Evolutionary conservation across 2,329 filamentous ascomycete genomes (phyloP).

Genomic region (Tolypocladium guangdongense): DNA sequence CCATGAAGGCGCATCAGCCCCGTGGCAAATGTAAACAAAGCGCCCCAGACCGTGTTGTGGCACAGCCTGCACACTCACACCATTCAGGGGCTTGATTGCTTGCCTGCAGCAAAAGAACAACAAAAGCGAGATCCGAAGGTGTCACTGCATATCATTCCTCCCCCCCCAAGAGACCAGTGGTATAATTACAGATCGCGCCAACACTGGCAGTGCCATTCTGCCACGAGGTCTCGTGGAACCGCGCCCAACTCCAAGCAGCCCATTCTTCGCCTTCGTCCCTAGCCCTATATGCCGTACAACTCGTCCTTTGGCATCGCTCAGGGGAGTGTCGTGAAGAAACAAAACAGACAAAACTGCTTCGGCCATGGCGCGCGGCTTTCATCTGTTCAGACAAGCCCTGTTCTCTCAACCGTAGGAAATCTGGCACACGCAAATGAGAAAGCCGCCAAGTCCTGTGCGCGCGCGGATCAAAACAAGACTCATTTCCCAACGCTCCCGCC

Average conservation of each 20-base stretch:
- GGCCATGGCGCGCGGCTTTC: background rate
- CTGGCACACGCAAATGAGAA: constrained; percentile 5
- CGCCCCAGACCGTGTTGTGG: background rate
- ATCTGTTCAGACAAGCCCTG: background rate
- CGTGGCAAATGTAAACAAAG: background rate
- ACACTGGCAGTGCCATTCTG: background rate
- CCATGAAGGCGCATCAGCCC: background rate
- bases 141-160: constrained; percentile 4
- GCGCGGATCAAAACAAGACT: constrained; percentile 10
- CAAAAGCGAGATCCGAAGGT: background rate
- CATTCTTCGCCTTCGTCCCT: background rate
- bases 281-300: background rate
- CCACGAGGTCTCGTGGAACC: background rate
- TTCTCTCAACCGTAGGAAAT: background rate
- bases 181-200: constrained; percentile 8
- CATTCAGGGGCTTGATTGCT: background rate
- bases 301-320: background rate
- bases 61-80: background rate
- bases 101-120: background rate
- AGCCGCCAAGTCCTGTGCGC: constrained; percentile 8
- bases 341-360: background rate
- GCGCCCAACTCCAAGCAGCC: background rate
- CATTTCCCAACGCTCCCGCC: constrained; percentile 9
- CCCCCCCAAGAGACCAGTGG: constrained; percentile 1
- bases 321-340: background rate